Base-by-base conservation (phyloP, 345 rosid species). In the Arabis alpina region DNA sequence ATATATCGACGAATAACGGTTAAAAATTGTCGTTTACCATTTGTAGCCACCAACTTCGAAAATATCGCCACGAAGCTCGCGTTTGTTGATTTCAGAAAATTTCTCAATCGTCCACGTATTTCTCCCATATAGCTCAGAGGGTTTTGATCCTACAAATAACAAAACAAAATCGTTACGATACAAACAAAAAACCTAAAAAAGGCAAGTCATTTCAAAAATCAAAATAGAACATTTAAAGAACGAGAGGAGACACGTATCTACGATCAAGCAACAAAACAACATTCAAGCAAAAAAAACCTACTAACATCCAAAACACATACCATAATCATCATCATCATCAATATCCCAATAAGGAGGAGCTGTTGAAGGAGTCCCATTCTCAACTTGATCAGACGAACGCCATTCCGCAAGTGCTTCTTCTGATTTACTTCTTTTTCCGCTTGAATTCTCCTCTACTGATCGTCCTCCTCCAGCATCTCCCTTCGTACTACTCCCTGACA, bases 351-450 rank as follows among this genome's bases (percentile, higher is more conserved):
- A 91, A 1, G 93, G 87, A 11, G 98, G 96, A 3, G 96, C 86
- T 47, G 97, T 91, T 24, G 93, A 89, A 58, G 96, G 88, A 34
- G 78, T 86, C 70, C 95, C 97, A 76, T 87, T 89, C 72, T 89
- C 98, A 74, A 89, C 87, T 85, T 85, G 96, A 80, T 86, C 96
- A 54, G 93, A 93, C 5, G 97, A 93, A 44, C 95, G 89, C 96
- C 97, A 93, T 78, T 91, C 96, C 1, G 84, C 91, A 68, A 89
- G 72, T 36, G 90, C 89, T 82, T 93, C 98, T 69, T 86, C 93
- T 47, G 85, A 79, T 66, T 87, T 87, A 70, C 85, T 87, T 44
- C 71, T 81, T 79, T 76, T 84, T 65, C 82, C 80, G 53, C 82
- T 86, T 10, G 80, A 84, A 78, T 75, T 77, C 56, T 88, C 92